Conservation (phyloP, 1,284 basidiomycete species). For the Rhodotorula sp. region DNA sequence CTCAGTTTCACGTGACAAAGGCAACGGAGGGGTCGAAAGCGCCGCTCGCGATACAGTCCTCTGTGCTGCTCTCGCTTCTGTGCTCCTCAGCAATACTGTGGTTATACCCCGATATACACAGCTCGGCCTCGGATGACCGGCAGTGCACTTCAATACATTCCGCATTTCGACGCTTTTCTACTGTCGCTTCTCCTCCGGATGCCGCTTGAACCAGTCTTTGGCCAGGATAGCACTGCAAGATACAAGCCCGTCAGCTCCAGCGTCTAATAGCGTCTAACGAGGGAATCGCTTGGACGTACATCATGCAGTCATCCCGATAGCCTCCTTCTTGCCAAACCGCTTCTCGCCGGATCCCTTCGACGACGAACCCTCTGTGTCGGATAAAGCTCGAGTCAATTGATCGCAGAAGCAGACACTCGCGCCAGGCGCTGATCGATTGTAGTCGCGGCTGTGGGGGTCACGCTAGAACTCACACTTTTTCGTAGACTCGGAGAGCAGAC, state of each 20-base stretch:
- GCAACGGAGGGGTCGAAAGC: not conserved
- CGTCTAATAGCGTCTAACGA: too few species aligned
- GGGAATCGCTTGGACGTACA: not conserved
- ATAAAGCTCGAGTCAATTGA: not conserved
- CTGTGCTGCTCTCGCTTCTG: too few species aligned
- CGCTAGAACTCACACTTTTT: not conserved
- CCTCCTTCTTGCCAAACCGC: not conserved
- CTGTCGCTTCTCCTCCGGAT: not conserved
- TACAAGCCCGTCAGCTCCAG: too few species aligned
- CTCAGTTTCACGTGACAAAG: not conserved
- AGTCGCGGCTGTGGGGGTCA: too few species aligned
- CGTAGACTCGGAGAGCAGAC: not conserved
- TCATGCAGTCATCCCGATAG: not conserved
- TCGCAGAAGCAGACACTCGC: too few species aligned
- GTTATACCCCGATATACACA: too few species aligned
- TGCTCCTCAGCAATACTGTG: too few species aligned
- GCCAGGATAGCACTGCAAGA: not conserved
- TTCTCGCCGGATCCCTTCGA: not conserved
- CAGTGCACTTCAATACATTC: too few species aligned
- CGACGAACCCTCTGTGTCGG: constrained; percentile 8
- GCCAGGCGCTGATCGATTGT: too few species aligned
- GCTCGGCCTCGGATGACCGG: too few species aligned
- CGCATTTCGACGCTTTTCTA: too few species aligned
- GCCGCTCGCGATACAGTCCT: too few species aligned
- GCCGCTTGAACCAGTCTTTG: not conserved